These are phyloP conservation scores for Zanthoxylum bungeanum DNA, from an alignment of 345 rosid genomes.

Conservation along the genomic window DNA sequence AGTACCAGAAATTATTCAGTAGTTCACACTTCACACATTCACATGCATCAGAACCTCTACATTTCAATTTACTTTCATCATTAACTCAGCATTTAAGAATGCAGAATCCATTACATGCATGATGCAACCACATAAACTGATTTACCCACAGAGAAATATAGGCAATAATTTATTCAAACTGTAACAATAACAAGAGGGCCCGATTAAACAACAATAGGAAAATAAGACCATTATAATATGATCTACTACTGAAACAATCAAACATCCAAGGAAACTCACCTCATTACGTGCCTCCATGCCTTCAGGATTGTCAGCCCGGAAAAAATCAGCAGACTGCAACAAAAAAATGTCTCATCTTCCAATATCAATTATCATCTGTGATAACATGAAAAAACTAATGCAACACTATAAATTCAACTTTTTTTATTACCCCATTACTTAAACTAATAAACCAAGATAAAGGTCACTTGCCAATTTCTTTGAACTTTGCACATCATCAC, in stretches of 20 bases:
- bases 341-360: conserved; percentile 22
- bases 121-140: too few relatives aligned
- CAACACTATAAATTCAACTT: neutral
- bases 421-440: neutral
- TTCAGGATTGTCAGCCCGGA: conserved; percentile 95
- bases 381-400: conserved; percentile 3
- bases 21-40: too few relatives aligned
- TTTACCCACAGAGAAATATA: too few relatives aligned
- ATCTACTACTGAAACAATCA: conserved; percentile 10
- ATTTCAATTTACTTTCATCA: too few relatives aligned
- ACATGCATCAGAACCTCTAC: too few relatives aligned
- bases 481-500: neutral
- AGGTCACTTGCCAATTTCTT: neutral
- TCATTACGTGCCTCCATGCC: conserved; percentile 98
- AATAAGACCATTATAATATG: conserved; percentile 6
- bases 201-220: too few relatives aligned
- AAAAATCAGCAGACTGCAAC: conserved; percentile 93
- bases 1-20: neutral
- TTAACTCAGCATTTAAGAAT: too few relatives aligned
- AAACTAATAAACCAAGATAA: neutral
- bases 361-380: conserved; percentile 10
- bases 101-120: too few relatives aligned
- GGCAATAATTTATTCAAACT: too few relatives aligned
- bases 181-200: too few relatives aligned
- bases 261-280: conserved; percentile 44